Base-by-base conservation (phyloP, 2,329 filamentous ascomycete species). In the Venturia oleaginea region DNA sequence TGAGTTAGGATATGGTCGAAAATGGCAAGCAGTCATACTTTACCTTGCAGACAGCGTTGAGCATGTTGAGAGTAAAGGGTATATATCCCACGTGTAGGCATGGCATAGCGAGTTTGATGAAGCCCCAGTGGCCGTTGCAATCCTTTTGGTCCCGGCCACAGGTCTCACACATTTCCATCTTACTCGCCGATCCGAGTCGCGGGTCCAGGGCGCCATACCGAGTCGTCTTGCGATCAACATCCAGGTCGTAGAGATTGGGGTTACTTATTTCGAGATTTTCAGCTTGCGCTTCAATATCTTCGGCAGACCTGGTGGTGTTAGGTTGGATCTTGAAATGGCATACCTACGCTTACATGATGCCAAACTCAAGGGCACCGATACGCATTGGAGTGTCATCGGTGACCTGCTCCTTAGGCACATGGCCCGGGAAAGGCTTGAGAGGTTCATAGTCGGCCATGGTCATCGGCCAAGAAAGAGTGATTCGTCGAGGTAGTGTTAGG, bases 21-120 rank as follows among this genome's bases (percentile, higher is more conserved):
- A 86, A 70, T 96, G 91, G 27, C 84, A 79, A 72, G 96, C 92
- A 42, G 88, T 86, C 27, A 99, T 83, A 64, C n/a, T 94, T 97
- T 72, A 83, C 80, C 74, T 96, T 99, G 86, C 94, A 99, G 68
- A 99, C 95, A 72, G 94, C 89, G 74, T 97, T 92, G 30, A 99
- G 82, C 64, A 96, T 92, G 55, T 87, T 88, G 73, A 96, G 93
- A 68, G 94, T 91, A 74, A 95, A 92, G 74, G 92, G 94, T 70
- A 99, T 84, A 74, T 97, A 99, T 43, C 94, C 94, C 68, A 97
- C 92, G 73, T 99, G 94, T 72, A 97, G 97, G 54, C 89, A 91
- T 4, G 94, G 94, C 62, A 99, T 81, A 1, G 93, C 91, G 17
- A 99, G 84, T 71, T 90, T 87, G 71, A 99, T 89, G 76, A 97